Evolutionary conservation across 2,329 filamentous ascomycete genomes (phyloP).

Genomic region (Onygenales sp.): DNA sequence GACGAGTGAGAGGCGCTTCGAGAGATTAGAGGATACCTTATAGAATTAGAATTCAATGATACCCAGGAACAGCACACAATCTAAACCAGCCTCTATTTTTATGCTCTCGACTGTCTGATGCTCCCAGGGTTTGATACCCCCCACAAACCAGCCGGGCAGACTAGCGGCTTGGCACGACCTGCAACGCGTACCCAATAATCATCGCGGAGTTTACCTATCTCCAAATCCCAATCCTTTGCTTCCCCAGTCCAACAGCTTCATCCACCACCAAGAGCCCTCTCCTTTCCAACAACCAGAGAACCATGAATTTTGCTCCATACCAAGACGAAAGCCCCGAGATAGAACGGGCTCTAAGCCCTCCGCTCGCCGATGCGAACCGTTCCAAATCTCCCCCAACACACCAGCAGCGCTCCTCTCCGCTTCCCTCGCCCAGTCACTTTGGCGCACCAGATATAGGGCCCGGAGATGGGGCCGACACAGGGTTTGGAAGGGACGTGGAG

Average conservation of each 20-base stretch:
- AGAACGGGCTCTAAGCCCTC: slow-evolving; percentile 68
- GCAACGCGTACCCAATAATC: too few relatives aligned
- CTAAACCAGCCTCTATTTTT: neutral
- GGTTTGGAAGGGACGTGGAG: slow-evolving; percentile 30
- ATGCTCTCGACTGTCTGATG: too few relatives aligned
- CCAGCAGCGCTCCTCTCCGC: slow-evolving; percentile 43
- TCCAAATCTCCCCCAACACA: slow-evolving; percentile 44
- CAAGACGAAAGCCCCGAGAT: slow-evolving; percentile 85
- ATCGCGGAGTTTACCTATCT: too few relatives aligned
- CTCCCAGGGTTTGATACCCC: too few relatives aligned
- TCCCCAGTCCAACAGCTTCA: too few relatives aligned
- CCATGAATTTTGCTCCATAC: slow-evolving; percentile 93
- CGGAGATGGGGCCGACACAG: slow-evolving; percentile 18
- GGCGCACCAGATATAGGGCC: slow-evolving; percentile 22
- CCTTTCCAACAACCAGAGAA: slow-evolving; percentile 11
- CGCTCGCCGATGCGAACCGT: slow-evolving; percentile 36
- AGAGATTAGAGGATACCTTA: neutral
- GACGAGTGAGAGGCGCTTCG: slow-evolving; percentile 17
- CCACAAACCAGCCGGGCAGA: too few relatives aligned
- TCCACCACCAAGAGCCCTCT: neutral
- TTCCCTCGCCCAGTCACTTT: slow-evolving; percentile 32
- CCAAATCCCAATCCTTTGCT: too few relatives aligned
- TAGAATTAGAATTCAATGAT: slow-evolving; percentile 1
- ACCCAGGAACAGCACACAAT: neutral
- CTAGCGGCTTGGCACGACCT: too few relatives aligned